Evolutionary conservation across 2,329 filamentous ascomycete genomes (phyloP).

Genomic region (Colletotrichum godetiae): DNA sequence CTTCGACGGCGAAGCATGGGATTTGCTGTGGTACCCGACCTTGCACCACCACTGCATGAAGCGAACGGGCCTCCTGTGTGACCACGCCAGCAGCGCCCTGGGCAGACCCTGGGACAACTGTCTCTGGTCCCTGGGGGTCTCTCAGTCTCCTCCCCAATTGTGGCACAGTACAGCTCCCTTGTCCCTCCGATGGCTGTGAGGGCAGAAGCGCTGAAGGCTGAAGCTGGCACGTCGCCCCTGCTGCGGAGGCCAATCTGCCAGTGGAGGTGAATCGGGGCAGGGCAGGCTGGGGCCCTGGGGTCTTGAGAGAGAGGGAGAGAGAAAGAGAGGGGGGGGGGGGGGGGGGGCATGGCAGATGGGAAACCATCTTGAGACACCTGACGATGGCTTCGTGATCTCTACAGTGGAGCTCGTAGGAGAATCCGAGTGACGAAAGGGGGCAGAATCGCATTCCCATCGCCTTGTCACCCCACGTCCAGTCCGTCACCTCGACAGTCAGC

Average conservation of each 20-base stretch:
- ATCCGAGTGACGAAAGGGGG: slow-evolving; percentile 22
- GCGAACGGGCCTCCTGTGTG: slow-evolving; percentile 23
- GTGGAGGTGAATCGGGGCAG: slow-evolving; percentile 10
- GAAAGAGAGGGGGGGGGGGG: too few relatives aligned
- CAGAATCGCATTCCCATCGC: slow-evolving; percentile 5
- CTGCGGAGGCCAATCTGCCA: slow-evolving; percentile 14
- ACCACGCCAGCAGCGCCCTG: slow-evolving; percentile 20
- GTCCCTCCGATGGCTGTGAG: slow-evolving; percentile 18
- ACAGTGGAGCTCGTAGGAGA: slow-evolving; percentile 9
- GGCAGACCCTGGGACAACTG: slow-evolving; percentile 11
- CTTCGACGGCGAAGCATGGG: slow-evolving; percentile 1
- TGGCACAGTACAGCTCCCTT: slow-evolving; percentile 20
- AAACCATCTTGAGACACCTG: slow-evolving; percentile 34
- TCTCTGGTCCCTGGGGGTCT: neutral
- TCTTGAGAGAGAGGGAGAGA: too few relatives aligned
- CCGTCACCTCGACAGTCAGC: slow-evolving; percentile 17
- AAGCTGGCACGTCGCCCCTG: slow-evolving; percentile 14
- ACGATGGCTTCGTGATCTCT: slow-evolving; percentile 32
- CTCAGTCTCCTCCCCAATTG: neutral
- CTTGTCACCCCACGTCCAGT: slow-evolving; percentile 21
- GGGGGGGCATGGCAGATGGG: slow-evolving; percentile 15
- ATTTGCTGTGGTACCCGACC: slow-evolving; percentile 15
- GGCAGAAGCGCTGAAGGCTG: neutral
- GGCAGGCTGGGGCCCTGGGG: slow-evolving; percentile 10
- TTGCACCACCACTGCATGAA: slow-evolving; percentile 25